A percentile compares a stretch with the other conserved stretches of the same genome.
Evolutionary conservation across 768 basidiomycete species (phyloP).

Genomic region (Trichaptum fuscoviolaceum): DNA sequence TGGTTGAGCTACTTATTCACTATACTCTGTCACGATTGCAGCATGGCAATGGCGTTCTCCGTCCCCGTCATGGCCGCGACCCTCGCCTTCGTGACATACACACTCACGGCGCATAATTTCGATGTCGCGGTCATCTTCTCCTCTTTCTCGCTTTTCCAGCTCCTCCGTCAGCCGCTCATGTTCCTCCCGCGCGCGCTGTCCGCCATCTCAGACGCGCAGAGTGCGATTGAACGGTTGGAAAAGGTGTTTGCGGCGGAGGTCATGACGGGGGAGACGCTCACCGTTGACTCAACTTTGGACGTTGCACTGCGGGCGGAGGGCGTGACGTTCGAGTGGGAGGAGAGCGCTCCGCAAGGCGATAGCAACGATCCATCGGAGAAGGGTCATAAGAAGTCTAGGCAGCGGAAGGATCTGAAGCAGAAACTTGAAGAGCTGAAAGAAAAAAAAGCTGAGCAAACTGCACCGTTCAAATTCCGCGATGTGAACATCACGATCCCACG

Average conservation of each 20-base stretch:
- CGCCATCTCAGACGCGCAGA: constrained; percentile 58
- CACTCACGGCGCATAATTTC: constrained; percentile 45
- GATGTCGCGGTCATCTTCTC: constrained; percentile 67
- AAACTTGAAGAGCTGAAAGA: constrained; percentile 14
- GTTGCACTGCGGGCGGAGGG: constrained; percentile 46
- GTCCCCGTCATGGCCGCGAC: constrained; percentile 62
- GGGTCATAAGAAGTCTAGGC: constrained; percentile 16
- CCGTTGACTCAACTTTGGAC: constrained; percentile 39
- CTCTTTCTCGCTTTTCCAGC: constrained; percentile 56
- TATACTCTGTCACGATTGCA: constrained; percentile 22
- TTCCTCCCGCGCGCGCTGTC: constrained; percentile 59
- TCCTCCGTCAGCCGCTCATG: constrained; percentile 67
- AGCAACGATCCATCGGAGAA: constrained; percentile 8
- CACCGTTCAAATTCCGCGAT: constrained; percentile 47
- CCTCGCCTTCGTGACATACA: constrained; percentile 63
- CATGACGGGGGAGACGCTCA: constrained; percentile 34
- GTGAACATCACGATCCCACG: constrained; percentile 48
- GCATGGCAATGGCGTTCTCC: constrained; percentile 50
- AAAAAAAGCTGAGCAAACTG: constrained; percentile 12
- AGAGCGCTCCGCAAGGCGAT: constrained; percentile 19
- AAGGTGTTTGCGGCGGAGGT: constrained; percentile 53
- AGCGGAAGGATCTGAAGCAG: constrained; percentile 12
- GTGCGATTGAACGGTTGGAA: constrained; percentile 49
- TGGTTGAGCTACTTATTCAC: not conserved
- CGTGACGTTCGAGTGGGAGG: constrained; percentile 64